These are phyloP conservation scores for Skeletonema tropicum DNA, from an alignment of 108 stramenopile genomes.

Conservation along the genomic window DNA sequence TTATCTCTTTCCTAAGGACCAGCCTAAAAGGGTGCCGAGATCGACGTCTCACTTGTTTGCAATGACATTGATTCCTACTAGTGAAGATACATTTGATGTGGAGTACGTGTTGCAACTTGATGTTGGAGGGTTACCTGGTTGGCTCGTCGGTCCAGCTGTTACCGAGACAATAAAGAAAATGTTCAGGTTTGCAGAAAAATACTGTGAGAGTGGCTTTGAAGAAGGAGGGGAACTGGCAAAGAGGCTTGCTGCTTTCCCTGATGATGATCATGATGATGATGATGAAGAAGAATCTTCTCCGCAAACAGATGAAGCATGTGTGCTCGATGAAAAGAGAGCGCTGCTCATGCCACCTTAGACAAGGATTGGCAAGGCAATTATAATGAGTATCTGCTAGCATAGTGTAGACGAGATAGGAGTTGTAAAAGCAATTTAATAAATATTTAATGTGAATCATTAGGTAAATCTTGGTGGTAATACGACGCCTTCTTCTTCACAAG, in stretches of 20 bases:
- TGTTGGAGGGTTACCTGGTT: conserved; percentile 49
- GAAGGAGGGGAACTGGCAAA: conserved; percentile 35
- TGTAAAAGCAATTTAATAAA: neutral
- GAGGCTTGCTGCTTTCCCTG: conserved; percentile 24
- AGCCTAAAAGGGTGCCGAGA: conserved; percentile 28
- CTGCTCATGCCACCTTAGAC: conserved; percentile 40
- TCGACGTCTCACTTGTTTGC: conserved; percentile 47
- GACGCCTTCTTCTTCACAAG: conserved; percentile 28
- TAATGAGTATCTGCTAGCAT: neutral
- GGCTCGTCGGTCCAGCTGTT: conserved; percentile 46
- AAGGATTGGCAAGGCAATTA: neutral
- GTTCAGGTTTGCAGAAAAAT: conserved; percentile 50
- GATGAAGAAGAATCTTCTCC: conserved; percentile 2
- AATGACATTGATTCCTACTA: conserved; percentile 44
- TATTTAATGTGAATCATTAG: neutral
- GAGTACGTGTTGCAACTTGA: conserved; percentile 56
- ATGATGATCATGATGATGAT: conserved; percentile 28
- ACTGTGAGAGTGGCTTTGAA: conserved; percentile 37
- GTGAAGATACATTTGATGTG: conserved; percentile 43
- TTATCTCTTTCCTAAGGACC: conserved; percentile 44
- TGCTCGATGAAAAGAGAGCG: conserved; percentile 31
- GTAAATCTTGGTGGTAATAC: conserved; percentile 18
- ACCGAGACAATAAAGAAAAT: conserved; percentile 48
- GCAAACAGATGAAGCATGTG: neutral
- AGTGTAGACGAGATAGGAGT: neutral